Evolutionary conservation across 176 grass and related monocot genomes (phyloP).

Genomic region (Otatea glauca): DNA sequence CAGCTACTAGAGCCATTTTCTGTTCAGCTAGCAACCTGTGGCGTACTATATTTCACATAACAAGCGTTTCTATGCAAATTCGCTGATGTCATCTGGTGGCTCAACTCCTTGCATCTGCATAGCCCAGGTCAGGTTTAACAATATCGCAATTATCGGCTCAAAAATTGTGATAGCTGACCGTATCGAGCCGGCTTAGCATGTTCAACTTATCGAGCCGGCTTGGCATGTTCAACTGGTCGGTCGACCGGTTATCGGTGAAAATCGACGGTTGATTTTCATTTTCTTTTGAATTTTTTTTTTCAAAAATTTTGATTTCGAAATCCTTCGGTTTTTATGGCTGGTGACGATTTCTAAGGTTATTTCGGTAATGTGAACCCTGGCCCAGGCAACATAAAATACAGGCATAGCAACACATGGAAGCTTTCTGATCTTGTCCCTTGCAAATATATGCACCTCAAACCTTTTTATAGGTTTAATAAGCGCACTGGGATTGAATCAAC

Average conservation of each 20-base stretch:
- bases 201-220: too few relatives aligned
- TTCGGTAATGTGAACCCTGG: too few relatives aligned
- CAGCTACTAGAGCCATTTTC: not conserved
- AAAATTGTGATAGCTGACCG: too few relatives aligned
- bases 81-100: not conserved
- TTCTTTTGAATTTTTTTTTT: too few relatives aligned
- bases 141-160: too few relatives aligned
- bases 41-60: not conserved
- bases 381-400: not conserved
- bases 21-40: not conserved
- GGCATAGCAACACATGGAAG: not conserved
- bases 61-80: not conserved
- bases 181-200: too few relatives aligned
- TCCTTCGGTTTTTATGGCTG: too few relatives aligned
- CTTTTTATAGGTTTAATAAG: slow-evolving; percentile 2
- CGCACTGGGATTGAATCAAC: slow-evolving; percentile 24
- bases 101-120: not conserved
- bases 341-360: too few relatives aligned
- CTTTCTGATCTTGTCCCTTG: not conserved
- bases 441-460: slow-evolving; percentile 1
- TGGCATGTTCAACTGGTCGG: too few relatives aligned
- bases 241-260: too few relatives aligned
- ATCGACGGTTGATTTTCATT: too few relatives aligned
- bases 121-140: not conserved
- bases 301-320: too few relatives aligned